phyloP scores from a whole-genome alignment of 2,329 filamentous ascomycete genomes.

The Leptoxyphium fumago region DNA sequence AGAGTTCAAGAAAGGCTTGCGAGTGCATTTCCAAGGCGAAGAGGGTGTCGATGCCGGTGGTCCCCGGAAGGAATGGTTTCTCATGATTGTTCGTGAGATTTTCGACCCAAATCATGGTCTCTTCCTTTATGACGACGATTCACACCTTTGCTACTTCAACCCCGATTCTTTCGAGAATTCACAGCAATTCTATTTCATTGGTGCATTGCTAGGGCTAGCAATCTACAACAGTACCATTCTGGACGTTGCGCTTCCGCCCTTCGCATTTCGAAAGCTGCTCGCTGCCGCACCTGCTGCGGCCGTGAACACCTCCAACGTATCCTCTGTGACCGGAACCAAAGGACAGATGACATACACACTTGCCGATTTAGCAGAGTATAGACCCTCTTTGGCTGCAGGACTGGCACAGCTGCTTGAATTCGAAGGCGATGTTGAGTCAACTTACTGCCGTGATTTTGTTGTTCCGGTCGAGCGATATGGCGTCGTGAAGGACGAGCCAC shows the following conservation, averaged over 20 bases:
- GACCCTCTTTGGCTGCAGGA: constrained; percentile 60
- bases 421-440: constrained; percentile 67
- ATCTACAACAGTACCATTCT: constrained; percentile 94
- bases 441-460: constrained; percentile 71
- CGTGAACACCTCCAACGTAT: constrained; percentile 37
- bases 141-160: constrained; percentile 85
- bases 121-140: constrained; percentile 85
- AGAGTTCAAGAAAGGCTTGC: constrained; percentile 79
- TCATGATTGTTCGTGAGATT: constrained; percentile 73
- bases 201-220: constrained; percentile 72
- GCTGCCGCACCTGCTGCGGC: constrained; percentile 54
- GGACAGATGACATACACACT: constrained; percentile 54
- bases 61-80: constrained; percentile 85
- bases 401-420: constrained; percentile 65
- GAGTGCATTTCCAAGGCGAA: constrained; percentile 74
- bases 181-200: constrained; percentile 82
- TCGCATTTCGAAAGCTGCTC: constrained; percentile 77
- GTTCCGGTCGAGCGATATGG: constrained; percentile 67
- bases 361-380: constrained; percentile 70
- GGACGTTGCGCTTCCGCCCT: constrained; percentile 74
- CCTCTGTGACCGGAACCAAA: constrained; percentile 19
- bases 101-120: constrained; percentile 88
- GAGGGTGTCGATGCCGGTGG: constrained; percentile 86
- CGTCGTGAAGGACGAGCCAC: constrained; percentile 47
- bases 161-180: constrained; percentile 78